phyloP scores from a whole-genome alignment of 257 asterid genomes.

The Lantana camara region DNA sequence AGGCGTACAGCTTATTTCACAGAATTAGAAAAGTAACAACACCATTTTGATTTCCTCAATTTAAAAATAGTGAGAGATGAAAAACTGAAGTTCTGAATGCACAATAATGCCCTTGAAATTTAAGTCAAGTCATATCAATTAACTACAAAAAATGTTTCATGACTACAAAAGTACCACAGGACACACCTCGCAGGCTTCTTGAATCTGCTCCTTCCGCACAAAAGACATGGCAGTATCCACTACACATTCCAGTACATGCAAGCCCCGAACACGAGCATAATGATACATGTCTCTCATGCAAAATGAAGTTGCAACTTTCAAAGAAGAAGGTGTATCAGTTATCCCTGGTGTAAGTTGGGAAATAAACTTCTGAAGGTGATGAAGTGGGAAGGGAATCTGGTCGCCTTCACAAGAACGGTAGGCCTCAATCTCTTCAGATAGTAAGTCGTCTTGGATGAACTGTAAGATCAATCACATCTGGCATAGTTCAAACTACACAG shows the following conservation, averaged over 20 bases:
- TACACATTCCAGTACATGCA: conserved; percentile 71
- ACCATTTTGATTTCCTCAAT: neutral
- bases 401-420: conserved; percentile 54
- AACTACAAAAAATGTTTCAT: conserved; percentile 16
- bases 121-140: conserved; percentile 13
- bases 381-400: conserved; percentile 69
- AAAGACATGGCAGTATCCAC: conserved; percentile 76
- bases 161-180: conserved; percentile 20
- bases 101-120: conserved; percentile 16
- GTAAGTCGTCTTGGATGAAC: conserved; percentile 79
- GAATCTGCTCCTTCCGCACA: conserved; percentile 74
- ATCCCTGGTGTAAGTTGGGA: conserved; percentile 44
- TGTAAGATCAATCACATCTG: conserved; percentile 42
- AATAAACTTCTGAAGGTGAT: conserved; percentile 56
- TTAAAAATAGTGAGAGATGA: conserved; percentile 12
- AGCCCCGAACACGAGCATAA: conserved; percentile 79
- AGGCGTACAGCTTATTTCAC: neutral
- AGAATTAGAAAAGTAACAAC: conserved; percentile 10
- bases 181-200: conserved; percentile 84
- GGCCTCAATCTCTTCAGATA: conserved; percentile 65
- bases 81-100: conserved; percentile 17
- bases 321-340: conserved; percentile 33
- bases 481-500: conserved; percentile 28
- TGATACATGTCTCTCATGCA: conserved; percentile 89
- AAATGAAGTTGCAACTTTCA: conserved; percentile 49